Percentiles rank a stretch among this genome's conserved stretches.
These are phyloP conservation scores for Hordeum vulgare DNA, from an alignment of 176 grass and related monocot species.

Conservation along the genomic window MorexV3_pseudomolecules_assembly NC_058520.1:510479618-510480117, in stretches of 20 bases:
- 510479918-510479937: constrained; percentile 34
- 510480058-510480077: constrained; percentile 52
- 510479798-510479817: constrained; percentile 44
- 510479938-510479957: neutral
- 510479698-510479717: constrained; percentile 15
- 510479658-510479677: constrained; percentile 11
- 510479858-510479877: constrained; percentile 13
- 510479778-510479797: constrained; percentile 41
- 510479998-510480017: neutral
- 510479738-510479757: constrained; percentile 32
- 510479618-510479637: constrained; percentile 31
- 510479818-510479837: constrained; percentile 34
- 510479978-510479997: constrained; percentile 38
- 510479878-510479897: constrained; percentile 33
- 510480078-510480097: constrained; percentile 49
- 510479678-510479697: constrained; percentile 32
- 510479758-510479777: constrained; percentile 40
- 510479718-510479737: constrained; percentile 13
- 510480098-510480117: constrained; percentile 69
- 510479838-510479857: constrained; percentile 43
- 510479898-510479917: constrained; percentile 43
- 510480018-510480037: neutral
- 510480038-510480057: constrained; percentile 15
- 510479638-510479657: constrained; percentile 24
- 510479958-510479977: neutral